Evolutionary conservation across 1,284 basidiomycete genomes (phyloP).

Genomic region (Coriolopsis trogii): DNA sequence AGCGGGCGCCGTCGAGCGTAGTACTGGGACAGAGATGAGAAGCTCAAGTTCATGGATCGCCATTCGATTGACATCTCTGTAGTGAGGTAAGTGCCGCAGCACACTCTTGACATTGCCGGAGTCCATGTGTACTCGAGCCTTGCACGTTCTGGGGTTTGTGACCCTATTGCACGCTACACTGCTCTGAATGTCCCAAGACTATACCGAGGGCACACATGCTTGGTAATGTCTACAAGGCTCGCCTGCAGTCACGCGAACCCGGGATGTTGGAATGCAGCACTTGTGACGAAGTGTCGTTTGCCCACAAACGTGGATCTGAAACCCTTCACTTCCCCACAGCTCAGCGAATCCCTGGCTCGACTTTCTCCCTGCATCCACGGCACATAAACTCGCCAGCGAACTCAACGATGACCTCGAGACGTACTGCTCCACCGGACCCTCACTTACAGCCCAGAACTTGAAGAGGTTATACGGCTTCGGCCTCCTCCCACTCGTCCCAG

Average conservation of each 20-base stretch:
- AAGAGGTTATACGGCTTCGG: slow-evolving; percentile 82
- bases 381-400: slow-evolving; percentile 62
- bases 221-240: no score
- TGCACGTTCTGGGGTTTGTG: no score
- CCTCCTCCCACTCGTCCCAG: slow-evolving; percentile 79
- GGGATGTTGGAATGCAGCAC: no score
- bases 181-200: no score
- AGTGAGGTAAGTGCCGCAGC: slow-evolving; percentile 49
- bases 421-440: slow-evolving; percentile 71
- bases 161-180: no score
- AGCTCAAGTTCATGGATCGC: slow-evolving; percentile 76
- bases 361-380: slow-evolving; percentile 73
- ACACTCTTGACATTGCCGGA: background rate
- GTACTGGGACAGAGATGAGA: slow-evolving; percentile 83
- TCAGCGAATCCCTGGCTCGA: slow-evolving; percentile 90
- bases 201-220: no score
- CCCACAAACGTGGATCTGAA: no score
- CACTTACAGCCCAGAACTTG: slow-evolving; percentile 40
- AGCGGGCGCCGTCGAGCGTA: slow-evolving; percentile 33
- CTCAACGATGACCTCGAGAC: slow-evolving; percentile 78
- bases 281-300: no score
- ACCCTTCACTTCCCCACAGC: slow-evolving; percentile 37
- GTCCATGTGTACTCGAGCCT: no score
- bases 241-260: no score
- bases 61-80: slow-evolving; percentile 75